Evolutionary conservation across 805 yeast species (phyloP).

Genomic region (Zygotorulaspora sp.): DNA sequence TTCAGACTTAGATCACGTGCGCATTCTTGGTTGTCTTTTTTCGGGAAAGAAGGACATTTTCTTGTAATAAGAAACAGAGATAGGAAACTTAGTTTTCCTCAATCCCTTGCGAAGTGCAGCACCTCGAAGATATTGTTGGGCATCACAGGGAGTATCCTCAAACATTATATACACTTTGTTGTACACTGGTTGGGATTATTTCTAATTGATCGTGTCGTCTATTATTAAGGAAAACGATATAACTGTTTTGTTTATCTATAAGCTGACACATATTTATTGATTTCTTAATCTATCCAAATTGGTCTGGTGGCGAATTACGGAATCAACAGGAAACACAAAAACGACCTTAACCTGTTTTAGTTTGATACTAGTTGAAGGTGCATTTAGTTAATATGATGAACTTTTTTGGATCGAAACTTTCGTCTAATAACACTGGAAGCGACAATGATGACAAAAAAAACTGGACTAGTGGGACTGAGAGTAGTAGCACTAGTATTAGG

Average conservation of each 20-base stretch:
- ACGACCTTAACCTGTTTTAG: too few species aligned
- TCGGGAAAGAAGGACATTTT: neutral
- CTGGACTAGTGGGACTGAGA: conserved; percentile 9
- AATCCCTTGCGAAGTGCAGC: neutral
- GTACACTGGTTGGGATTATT: too few species aligned
- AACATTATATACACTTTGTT: too few species aligned
- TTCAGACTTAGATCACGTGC: too few species aligned
- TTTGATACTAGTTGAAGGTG: too few species aligned
- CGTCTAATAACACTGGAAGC: conserved; percentile 10
- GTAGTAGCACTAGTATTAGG: conserved; percentile 8
- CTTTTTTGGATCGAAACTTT: conserved; percentile 27
- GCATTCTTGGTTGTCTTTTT: conserved; percentile 1
- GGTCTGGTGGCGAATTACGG: too few species aligned
- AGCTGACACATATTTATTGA: neutral
- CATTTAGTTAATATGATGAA: conserved; percentile 31
- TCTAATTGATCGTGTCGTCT: too few species aligned
- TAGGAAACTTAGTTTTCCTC: neutral
- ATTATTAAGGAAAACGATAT: too few species aligned
- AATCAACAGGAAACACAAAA: too few species aligned
- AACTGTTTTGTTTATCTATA: conserved; percentile 1
- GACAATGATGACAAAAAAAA: conserved; percentile 14
- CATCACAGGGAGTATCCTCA: neutral
- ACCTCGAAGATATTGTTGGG: neutral
- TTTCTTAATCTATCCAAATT: neutral
- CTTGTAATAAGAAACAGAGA: neutral